Base-by-base conservation (phyloP, 768 basidiomycete genomes). In the Podaxis rugospora region DNA sequence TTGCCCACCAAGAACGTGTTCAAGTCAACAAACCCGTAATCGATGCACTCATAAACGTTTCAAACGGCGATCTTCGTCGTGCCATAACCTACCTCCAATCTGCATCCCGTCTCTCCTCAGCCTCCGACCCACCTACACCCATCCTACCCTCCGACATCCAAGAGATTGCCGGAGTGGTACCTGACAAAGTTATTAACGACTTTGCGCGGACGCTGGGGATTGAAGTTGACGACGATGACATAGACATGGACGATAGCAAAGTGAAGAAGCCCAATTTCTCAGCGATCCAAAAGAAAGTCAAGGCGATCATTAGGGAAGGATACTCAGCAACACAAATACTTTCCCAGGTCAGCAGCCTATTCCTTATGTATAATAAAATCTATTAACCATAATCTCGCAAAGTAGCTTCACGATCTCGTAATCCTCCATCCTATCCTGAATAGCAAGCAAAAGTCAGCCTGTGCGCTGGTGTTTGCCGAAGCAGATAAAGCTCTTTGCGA, bases 41-140 rank as follows among this genome's bases (percentile, higher is more conserved):
- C 58, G 74, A 84, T 42, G 75, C 89, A 1, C 84, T 97, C 59
- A 90, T 97, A 63, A 78, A 75, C 40, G 86, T 89, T 39, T 96
- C 96, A 2, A 83, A 85, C 50, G 97, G 97, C 44, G 97, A 99
- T 75, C 84, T 99, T 57, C 88, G 97, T 54, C 93, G 97, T 56
- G 90, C 96, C 23, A 98, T 99, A 71, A 99, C 97, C 21, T 98
- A 95, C 72, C 82, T 99, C 27, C 97, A 99, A 70, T 98, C 96
- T 21, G 96, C 95, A 4, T 88, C 92, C 42, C 86, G 97, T 25
- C 80, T 99, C 36, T 89, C 95, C 37, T 77, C 85, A 4, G 89
- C 90, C 1, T 87, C 87, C 10, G 74, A 70, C 40, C 89, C 91
- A 1, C 90, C 92, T 0, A 85, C 84, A 16, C 79, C 84, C 32